phyloP scores from a whole-genome alignment of 345 rosid genomes.

The Moricandia moricandioides region DNA sequence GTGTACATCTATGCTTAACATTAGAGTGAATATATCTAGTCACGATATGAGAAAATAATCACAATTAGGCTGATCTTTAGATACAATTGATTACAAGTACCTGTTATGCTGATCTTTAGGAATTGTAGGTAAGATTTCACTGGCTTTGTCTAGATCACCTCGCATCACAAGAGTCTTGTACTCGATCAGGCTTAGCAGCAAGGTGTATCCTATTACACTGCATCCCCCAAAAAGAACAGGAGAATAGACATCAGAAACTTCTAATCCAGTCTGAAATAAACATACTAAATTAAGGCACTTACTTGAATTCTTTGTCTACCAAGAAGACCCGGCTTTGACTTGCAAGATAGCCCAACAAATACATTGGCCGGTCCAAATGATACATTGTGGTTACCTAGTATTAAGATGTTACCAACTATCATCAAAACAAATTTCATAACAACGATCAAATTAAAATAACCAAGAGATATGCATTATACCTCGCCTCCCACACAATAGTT shows the following conservation, averaged over 20 bases:
- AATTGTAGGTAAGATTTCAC: conserved; percentile 74
- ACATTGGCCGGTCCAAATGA: conserved; percentile 99
- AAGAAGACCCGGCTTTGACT: conserved; percentile 95
- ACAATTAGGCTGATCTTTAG: background rate
- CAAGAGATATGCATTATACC: conserved; percentile 48
- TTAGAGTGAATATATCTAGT: background rate
- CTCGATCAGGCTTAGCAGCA: conserved; percentile 86
- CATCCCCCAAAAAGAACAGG: conserved; percentile 7
- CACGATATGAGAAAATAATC: background rate
- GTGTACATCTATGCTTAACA: background rate
- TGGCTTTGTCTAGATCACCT: conserved; percentile 80
- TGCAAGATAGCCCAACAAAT: conserved; percentile 95
- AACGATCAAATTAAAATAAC: conserved; percentile 2
- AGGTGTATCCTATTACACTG: conserved; percentile 83
- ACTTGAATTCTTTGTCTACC: conserved; percentile 99
- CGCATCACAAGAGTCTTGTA: conserved; percentile 97
- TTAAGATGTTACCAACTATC: conserved; percentile 10
- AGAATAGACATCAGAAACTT: conserved; percentile 20
- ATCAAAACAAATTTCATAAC: background rate
- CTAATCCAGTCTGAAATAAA: conserved; percentile 12
- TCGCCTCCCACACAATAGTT: conserved; percentile 99
- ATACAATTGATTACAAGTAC: conserved; percentile 36
- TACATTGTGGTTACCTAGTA: conserved; percentile 92
- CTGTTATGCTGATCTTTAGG: conserved; percentile 86
- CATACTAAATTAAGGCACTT: conserved; percentile 32